These are phyloP conservation scores for Neurospora sp. DNA, from an alignment of 495 filamentous ascomycete species.

Conservation along the genomic window DNA sequence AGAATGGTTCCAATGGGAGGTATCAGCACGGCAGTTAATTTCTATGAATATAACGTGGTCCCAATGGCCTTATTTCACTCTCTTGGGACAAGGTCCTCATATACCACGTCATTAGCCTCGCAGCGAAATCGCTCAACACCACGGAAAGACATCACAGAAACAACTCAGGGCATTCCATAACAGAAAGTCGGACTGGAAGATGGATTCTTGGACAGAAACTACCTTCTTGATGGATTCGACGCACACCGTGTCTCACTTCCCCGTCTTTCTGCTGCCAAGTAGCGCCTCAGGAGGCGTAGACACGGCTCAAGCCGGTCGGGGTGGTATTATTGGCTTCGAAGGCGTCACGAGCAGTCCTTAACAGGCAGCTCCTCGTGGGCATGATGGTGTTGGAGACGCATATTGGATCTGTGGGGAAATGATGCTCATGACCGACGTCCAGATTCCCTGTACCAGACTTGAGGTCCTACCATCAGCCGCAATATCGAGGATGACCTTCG, in stretches of 20 bases:
- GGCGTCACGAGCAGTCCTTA: constrained; percentile 15
- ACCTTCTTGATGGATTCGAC: neutral
- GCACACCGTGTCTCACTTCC: neutral
- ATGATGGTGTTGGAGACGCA: constrained; percentile 5
- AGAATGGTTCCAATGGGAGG: neutral
- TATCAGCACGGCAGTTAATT: neutral
- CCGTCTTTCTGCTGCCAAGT: constrained; percentile 8
- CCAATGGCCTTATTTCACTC: neutral
- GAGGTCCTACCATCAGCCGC: constrained; percentile 9
- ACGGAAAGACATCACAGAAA: neutral
- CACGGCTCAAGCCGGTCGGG: constrained; percentile 22
- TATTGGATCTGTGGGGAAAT: constrained; percentile 11
- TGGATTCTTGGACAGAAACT: neutral
- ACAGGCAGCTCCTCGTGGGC: constrained; percentile 11
- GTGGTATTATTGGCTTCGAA: constrained; percentile 13
- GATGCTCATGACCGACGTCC: constrained; percentile 11
- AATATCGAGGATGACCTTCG: constrained; percentile 2
- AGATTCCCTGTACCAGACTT: constrained; percentile 8
- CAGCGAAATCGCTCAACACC: neutral
- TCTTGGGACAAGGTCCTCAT: neutral
- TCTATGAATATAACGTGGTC: neutral
- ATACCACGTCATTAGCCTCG: neutral
- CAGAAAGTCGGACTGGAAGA: neutral
- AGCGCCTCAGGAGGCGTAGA: constrained; percentile 12
- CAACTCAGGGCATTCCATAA: neutral